Evolutionary conservation across 805 yeast species (phyloP).

Genomic region (Kodamaea sagamina): DNA sequence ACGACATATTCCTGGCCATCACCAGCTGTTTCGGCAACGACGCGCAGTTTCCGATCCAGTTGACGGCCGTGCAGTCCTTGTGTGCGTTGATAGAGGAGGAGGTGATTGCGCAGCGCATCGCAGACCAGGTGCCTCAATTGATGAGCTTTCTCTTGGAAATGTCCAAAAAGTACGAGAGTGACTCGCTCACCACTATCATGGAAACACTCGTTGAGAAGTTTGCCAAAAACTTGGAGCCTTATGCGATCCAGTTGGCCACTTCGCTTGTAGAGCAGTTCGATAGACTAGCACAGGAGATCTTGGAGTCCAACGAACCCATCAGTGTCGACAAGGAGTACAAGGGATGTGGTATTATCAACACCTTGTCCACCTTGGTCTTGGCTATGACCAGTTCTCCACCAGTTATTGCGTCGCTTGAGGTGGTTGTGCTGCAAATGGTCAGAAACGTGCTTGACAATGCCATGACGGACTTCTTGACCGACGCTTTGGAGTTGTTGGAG

Average conservation of each 20-base stretch:
- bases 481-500: constrained; percentile 49
- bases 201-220: constrained; percentile 47
- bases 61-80: constrained; percentile 56
- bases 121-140: constrained; percentile 47
- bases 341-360: constrained; percentile 44
- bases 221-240: constrained; percentile 59
- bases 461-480: constrained; percentile 39
- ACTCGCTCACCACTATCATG: constrained; percentile 46
- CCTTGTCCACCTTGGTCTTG: constrained; percentile 44
- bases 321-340: constrained; percentile 45
- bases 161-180: constrained; percentile 46
- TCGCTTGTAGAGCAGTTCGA: constrained; percentile 74
- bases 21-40: constrained; percentile 41
- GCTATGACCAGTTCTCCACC: constrained; percentile 44
- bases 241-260: constrained; percentile 57
- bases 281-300: constrained; percentile 62
- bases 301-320: constrained; percentile 24
- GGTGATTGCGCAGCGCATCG: constrained; percentile 43
- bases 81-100: constrained; percentile 49
- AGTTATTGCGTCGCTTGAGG: constrained; percentile 38
- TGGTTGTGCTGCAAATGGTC: constrained; percentile 35
- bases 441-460: constrained; percentile 40
- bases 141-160: constrained; percentile 47
- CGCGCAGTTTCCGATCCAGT: constrained; percentile 50
- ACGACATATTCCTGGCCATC: constrained; percentile 44